A percentile compares a stretch with the other conserved stretches of the same genome.
Conservation (phyloP, 176 grass and related monocot genomes). For the Phoenix dactylifera region DNA sequence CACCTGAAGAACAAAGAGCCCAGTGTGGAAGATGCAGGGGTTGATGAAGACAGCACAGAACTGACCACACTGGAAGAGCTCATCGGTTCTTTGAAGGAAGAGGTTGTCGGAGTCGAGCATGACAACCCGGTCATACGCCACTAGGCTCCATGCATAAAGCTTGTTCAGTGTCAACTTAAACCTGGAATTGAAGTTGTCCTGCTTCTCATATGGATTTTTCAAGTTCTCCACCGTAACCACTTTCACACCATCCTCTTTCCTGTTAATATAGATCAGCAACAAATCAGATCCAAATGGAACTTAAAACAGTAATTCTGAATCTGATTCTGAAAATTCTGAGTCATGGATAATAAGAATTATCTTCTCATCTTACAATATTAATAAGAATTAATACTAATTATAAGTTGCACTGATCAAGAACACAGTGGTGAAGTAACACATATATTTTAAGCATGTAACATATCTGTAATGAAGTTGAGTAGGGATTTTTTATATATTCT, state of each 20-base stretch:
- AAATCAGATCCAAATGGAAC: too few relatives aligned
- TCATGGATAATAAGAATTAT: too few relatives aligned
- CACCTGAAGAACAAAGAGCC: conserved; percentile 94
- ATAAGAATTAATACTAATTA: too few relatives aligned
- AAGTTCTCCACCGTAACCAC: conserved; percentile 85
- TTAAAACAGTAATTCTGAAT: too few relatives aligned
- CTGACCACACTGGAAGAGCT: conserved; percentile 80
- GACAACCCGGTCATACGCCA: conserved; percentile 68
- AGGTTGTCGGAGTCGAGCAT: conserved; percentile 97
- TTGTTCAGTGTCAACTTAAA: conserved; percentile 98
- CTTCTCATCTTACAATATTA: too few relatives aligned
- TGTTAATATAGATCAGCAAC: conserved; percentile 6
- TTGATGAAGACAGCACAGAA: conserved; percentile 97
- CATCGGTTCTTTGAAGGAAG: conserved; percentile 89
- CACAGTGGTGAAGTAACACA: too few relatives aligned
- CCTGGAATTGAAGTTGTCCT: conserved; percentile 76
- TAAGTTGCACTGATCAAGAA: too few relatives aligned
- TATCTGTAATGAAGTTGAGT: too few relatives aligned
- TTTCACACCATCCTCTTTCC: conserved; percentile 75
- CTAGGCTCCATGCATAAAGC: conserved; percentile 80
- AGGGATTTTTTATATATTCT: too few relatives aligned
- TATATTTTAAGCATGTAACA: too few relatives aligned
- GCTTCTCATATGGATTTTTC: conserved; percentile 88
- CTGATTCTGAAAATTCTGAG: too few relatives aligned
- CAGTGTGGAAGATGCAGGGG: conserved; percentile 92